phyloP scores from a whole-genome alignment of 352 stramenopile genomes.

The Thalassiosira delicatula region DNA sequence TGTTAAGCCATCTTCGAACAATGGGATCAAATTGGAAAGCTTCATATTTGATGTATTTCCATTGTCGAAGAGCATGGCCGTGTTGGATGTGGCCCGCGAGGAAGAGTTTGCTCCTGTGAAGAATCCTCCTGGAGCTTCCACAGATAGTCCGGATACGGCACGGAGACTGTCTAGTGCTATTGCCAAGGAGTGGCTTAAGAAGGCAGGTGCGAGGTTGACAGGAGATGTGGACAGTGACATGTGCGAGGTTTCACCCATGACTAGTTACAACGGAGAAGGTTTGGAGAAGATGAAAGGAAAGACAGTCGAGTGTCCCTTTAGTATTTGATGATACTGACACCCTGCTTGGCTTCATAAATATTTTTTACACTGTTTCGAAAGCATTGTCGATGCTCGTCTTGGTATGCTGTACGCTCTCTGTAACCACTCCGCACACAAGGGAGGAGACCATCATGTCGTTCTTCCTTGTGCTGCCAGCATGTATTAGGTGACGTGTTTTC shows the following conservation, averaged over 20 bases:
- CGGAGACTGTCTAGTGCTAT: slow-evolving; percentile 69
- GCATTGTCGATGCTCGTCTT: no score
- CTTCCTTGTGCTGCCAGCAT: no score
- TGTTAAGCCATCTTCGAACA: slow-evolving; percentile 87
- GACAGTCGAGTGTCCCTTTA: slow-evolving; percentile 76
- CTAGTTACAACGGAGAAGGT: slow-evolving; percentile 80
- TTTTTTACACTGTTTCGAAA: no score
- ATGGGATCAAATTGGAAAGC: slow-evolving; percentile 97
- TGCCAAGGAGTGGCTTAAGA: slow-evolving; percentile 72
- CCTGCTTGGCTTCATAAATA: no score
- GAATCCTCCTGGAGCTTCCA: slow-evolving; percentile 66
- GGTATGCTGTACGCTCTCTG: no score
- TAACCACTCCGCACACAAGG: no score
- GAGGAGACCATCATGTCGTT: no score
- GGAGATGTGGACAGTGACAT: slow-evolving; percentile 61
- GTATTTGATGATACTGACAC: no score
- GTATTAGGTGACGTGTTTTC: no score
- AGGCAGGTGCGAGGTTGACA: slow-evolving; percentile 67
- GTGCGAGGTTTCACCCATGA: slow-evolving; percentile 79
- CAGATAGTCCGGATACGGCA: slow-evolving; percentile 82
- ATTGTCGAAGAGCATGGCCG: slow-evolving; percentile 90
- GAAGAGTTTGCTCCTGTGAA: slow-evolving; percentile 88
- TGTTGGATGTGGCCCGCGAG: slow-evolving; percentile 91
- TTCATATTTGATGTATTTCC: slow-evolving; percentile 99
- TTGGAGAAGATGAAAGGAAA: slow-evolving; percentile 70